Evolutionary conservation across 495 filamentous ascomycete genomes (phyloP).

Genomic region (Penicillium waksmanii): DNA sequence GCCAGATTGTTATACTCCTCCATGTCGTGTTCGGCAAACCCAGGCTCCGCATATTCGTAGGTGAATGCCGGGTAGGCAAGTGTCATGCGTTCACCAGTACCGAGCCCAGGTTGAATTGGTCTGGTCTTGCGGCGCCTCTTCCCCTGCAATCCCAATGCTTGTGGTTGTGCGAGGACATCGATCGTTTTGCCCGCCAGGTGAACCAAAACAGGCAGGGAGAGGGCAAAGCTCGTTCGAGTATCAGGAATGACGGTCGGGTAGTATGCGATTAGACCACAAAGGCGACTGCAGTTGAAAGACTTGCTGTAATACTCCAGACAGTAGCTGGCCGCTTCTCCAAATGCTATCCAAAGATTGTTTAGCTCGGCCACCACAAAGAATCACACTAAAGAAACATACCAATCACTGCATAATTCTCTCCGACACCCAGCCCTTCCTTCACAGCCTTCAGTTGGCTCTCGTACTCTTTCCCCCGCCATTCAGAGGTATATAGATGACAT

Average conservation of each 20-base stretch:
- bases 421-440: conserved; percentile 49
- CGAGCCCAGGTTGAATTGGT: conserved; percentile 55
- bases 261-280: conserved; percentile 61
- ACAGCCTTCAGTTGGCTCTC: conserved; percentile 46
- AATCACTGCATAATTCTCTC: conserved; percentile 54
- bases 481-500: conserved; percentile 63
- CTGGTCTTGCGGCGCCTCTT: conserved; percentile 55
- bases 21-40: conserved; percentile 62
- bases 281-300: conserved; percentile 45
- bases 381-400: conserved; percentile 35
- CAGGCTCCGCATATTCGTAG: conserved; percentile 51
- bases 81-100: conserved; percentile 52
- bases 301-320: conserved; percentile 59
- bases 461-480: conserved; percentile 59
- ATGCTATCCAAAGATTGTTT: conserved; percentile 39
- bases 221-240: conserved; percentile 50
- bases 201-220: conserved; percentile 50
- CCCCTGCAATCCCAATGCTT: conserved; percentile 66
- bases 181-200: conserved; percentile 58
- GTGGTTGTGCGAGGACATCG: conserved; percentile 46
- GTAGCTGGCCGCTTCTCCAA: conserved; percentile 60
- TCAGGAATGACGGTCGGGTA: conserved; percentile 61
- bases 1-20: conserved; percentile 57
- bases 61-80: conserved; percentile 48
- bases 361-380: neutral